phyloP scores from a whole-genome alignment of 371 early-diverging fungal genomes.

The Mortierella sp. region DNA sequence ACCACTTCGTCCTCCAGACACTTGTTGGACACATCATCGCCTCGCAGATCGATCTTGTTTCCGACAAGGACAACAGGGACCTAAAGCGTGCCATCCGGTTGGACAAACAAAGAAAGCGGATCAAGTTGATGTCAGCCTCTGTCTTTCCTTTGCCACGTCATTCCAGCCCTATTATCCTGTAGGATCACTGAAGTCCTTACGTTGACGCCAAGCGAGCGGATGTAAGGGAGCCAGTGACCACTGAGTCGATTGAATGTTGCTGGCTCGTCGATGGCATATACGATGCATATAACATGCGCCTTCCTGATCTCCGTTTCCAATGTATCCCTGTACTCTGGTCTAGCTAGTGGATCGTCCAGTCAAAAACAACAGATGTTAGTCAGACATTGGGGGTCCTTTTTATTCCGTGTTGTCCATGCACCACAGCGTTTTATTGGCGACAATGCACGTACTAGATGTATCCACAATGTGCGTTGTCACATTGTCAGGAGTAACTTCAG shows the following conservation, averaged over 20 bases:
- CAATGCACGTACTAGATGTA: slow-evolving; percentile 77
- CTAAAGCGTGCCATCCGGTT: slow-evolving; percentile 50
- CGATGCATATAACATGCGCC: slow-evolving; percentile 97
- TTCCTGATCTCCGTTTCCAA: slow-evolving; percentile 92
- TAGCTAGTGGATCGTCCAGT: slow-evolving; percentile 65
- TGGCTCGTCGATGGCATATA: slow-evolving; percentile 90
- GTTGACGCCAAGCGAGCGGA: slow-evolving; percentile 91
- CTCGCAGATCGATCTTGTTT: slow-evolving; percentile 95
- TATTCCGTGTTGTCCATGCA: not conserved
- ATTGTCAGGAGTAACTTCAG: slow-evolving; percentile 96
- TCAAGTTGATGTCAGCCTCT: not conserved
- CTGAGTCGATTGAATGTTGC: slow-evolving; percentile 88
- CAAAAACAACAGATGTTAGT: not conserved
- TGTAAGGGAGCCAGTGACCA: slow-evolving; percentile 93
- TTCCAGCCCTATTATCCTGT: not conserved
- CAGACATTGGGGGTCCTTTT: not conserved
- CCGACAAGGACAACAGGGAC: slow-evolving; percentile 97
- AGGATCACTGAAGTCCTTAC: slow-evolving; percentile 59
- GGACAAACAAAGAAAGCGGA: not conserved
- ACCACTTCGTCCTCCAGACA: slow-evolving; percentile 92
- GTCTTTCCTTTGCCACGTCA: slow-evolving; percentile 9
- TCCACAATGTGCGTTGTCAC: slow-evolving; percentile 97
- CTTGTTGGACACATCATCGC: slow-evolving; percentile 83
- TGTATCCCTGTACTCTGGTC: slow-evolving; percentile 88
- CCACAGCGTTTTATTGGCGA: not conserved